Evolutionary conservation across 257 asterid genomes (phyloP).

Genomic region (Cynanchum wilfordii): DNA sequence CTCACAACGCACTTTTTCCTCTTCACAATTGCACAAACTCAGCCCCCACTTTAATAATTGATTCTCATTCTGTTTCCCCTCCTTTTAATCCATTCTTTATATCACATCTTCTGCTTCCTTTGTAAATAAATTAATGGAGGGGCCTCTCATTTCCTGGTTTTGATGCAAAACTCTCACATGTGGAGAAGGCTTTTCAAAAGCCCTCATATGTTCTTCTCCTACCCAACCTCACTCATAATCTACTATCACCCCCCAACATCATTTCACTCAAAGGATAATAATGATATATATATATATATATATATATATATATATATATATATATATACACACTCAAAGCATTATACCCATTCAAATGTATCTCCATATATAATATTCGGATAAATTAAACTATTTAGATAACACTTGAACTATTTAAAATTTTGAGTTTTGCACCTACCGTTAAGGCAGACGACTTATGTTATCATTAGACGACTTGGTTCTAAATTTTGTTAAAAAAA

Average conservation of each 20-base stretch:
- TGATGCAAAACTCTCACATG: not conserved
- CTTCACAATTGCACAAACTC: not conserved
- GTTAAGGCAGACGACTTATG: too few relatives aligned
- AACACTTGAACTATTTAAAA: too few relatives aligned
- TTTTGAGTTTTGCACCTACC: too few relatives aligned
- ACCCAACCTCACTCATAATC: not conserved
- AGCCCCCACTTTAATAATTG: slow-evolving; percentile 12
- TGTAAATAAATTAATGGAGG: not conserved
- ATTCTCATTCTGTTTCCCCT: slow-evolving; percentile 20
- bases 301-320: too few relatives aligned
- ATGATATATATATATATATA: not conserved
- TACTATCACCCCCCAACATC: not conserved
- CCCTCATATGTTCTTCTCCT: not conserved
- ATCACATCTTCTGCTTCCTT: slow-evolving; percentile 11
- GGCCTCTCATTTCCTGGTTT: not conserved
- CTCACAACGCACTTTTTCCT: not conserved
- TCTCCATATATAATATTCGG: too few relatives aligned
- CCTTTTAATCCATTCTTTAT: not conserved
- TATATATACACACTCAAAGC: too few relatives aligned
- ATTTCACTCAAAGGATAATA: not conserved
- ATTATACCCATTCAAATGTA: too few relatives aligned
- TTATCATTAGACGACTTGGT: too few relatives aligned
- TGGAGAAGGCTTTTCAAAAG: not conserved
- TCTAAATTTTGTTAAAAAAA: too few relatives aligned
- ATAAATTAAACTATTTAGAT: too few relatives aligned